These are phyloP conservation scores for Lentinula lateritia DNA, from an alignment of 768 basidiomycete genomes.

Conservation along the genomic window DNA sequence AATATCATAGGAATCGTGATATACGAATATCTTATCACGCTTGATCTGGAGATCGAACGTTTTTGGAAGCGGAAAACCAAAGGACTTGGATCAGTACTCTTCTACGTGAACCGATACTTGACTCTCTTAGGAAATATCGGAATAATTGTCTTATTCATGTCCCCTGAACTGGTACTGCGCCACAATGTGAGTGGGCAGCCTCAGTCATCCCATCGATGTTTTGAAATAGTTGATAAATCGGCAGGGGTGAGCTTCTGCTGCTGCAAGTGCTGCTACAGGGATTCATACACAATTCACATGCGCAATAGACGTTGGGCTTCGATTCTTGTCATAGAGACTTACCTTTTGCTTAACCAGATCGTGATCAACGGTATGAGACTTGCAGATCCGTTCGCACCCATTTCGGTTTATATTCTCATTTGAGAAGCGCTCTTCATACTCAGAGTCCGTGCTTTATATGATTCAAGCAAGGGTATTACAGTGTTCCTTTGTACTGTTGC, in stretches of 20 bases:
- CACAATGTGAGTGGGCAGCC: not conserved
- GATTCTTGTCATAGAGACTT: not conserved
- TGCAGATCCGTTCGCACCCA: not conserved
- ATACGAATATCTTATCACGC: not conserved
- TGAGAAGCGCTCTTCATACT: not conserved
- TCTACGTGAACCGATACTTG: not conserved
- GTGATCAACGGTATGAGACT: not conserved
- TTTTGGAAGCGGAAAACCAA: not conserved
- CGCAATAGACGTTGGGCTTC: not conserved
- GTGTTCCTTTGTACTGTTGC: not conserved
- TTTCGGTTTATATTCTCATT: not conserved
- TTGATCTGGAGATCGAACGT: not conserved
- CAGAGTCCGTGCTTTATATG: not conserved
- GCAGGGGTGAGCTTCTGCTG: not conserved
- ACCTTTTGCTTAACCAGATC: not conserved
- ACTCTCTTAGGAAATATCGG: not conserved
- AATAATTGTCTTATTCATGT: not conserved
- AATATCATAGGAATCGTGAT: not conserved
- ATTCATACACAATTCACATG: not conserved
- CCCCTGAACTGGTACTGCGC: not conserved
- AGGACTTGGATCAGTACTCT: not conserved
- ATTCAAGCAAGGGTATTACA: not conserved
- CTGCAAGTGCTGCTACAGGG: not conserved
- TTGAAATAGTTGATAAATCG: not conserved
- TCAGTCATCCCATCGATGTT: not conserved